Evolutionary conservation across 805 yeast genomes (phyloP).

Genomic region (Kodamaea restingae): DNA sequence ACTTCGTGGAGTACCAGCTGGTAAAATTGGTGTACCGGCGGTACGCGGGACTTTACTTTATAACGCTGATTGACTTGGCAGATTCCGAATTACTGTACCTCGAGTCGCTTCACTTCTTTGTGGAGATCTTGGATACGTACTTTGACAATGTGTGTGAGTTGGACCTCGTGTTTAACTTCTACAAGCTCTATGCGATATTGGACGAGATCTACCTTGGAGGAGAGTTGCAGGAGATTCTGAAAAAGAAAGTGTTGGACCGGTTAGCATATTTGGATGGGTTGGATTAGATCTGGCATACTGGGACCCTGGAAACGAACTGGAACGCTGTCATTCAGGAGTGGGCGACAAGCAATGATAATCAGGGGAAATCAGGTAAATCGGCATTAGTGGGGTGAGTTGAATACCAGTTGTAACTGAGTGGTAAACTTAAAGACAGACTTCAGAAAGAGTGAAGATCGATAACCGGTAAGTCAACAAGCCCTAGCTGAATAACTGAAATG

Average conservation of each 20-base stretch:
- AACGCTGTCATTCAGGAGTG: too few species aligned
- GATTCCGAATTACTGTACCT: constrained; percentile 83
- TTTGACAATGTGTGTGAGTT: constrained; percentile 91
- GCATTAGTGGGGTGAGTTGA: too few species aligned
- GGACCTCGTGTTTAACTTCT: constrained; percentile 88
- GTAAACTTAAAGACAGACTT: too few species aligned
- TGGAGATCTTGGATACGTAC: constrained; percentile 80
- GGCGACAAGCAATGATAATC: too few species aligned
- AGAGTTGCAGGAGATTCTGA: constrained; percentile 83
- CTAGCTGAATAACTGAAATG: too few species aligned
- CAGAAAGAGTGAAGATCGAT: too few species aligned
- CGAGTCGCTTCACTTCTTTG: constrained; percentile 82
- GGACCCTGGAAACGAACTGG: too few species aligned
- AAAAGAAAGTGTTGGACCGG: constrained; percentile 59
- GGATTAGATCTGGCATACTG: too few species aligned
- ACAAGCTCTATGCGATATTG: constrained; percentile 72
- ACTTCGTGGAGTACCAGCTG: constrained; percentile 61
- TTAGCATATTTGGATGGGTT: constrained; percentile 60
- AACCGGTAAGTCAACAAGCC: too few species aligned
- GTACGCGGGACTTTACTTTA: constrained; percentile 88
- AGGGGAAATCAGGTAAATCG: too few species aligned
- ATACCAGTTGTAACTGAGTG: too few species aligned
- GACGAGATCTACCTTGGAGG: constrained; percentile 91
- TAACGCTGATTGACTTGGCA: constrained; percentile 71
- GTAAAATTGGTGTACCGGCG: constrained; percentile 76